Conservation (phyloP, 805 yeast species). For the Myxozyma lipomycoides region DNA sequence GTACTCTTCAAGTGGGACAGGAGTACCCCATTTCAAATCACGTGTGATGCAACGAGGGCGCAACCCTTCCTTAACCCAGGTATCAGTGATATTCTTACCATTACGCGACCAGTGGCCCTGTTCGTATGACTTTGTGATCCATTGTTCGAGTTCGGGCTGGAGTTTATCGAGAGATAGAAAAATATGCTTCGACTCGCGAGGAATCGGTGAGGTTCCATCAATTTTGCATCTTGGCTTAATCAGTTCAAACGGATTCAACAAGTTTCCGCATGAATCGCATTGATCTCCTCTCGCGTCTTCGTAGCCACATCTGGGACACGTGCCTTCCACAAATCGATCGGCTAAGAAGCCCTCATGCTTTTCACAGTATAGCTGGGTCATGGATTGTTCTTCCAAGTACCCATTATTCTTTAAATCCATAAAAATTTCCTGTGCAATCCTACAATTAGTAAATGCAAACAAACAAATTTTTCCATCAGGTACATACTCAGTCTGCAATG, state of each 20-base stretch:
- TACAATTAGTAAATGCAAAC: background rate
- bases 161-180: conserved; percentile 79
- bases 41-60: conserved; percentile 94
- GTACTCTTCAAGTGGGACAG: conserved; percentile 86
- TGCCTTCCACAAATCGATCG: conserved; percentile 95
- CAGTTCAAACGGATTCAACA: conserved; percentile 88
- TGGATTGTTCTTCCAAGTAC: conserved; percentile 77
- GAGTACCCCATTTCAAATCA: conserved; percentile 97
- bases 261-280: conserved; percentile 92
- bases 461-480: background rate
- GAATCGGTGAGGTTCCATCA: conserved; percentile 77
- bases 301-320: conserved; percentile 90
- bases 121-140: conserved; percentile 65
- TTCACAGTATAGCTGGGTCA: conserved; percentile 88
- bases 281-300: conserved; percentile 99
- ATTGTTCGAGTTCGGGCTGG: conserved; percentile 66
- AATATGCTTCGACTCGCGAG: conserved; percentile 77
- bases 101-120: conserved; percentile 91
- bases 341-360: conserved; percentile 88
- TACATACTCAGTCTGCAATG: conserved; percentile 65
- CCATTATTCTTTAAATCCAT: conserved; percentile 69
- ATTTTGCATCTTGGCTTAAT: conserved; percentile 93
- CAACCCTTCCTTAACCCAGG: conserved; percentile 93
- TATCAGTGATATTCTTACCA: conserved; percentile 78
- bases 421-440: conserved; percentile 89